A percentile compares a stretch with the other conserved stretches of the same genome.
Evolutionary conservation across 139 green algal genomes (phyloP).

Genomic region (Chlamydomonas sphaeroides): DNA sequence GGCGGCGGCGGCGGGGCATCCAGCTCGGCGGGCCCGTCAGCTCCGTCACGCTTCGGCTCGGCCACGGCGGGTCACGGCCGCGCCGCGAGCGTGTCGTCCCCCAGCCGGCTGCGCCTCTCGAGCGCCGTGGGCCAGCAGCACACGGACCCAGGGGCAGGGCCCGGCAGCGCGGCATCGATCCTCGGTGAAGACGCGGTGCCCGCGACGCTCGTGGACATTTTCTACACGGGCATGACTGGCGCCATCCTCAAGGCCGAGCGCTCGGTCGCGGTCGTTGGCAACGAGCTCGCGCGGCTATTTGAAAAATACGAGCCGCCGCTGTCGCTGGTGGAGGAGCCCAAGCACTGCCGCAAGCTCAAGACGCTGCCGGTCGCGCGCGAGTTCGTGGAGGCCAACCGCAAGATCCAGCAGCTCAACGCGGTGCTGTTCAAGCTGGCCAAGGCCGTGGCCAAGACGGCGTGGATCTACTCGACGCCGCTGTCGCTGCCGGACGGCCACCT

Average conservation of each 20-base stretch:
- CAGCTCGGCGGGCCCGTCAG: too few relatives aligned
- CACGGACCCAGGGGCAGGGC: not conserved
- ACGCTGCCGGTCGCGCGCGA: slow-evolving; percentile 32
- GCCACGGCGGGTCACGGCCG: too few relatives aligned
- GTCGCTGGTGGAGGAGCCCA: slow-evolving; percentile 40
- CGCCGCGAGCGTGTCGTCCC: too few relatives aligned
- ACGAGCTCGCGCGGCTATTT: slow-evolving; percentile 33
- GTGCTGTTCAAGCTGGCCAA: slow-evolving; percentile 46
- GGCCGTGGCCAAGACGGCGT: slow-evolving; percentile 32
- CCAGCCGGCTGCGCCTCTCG: too few relatives aligned
- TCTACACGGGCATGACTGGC: slow-evolving; percentile 31
- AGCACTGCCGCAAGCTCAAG: slow-evolving; percentile 32
- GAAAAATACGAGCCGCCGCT: slow-evolving; percentile 32
- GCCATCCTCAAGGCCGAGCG: slow-evolving; percentile 18
- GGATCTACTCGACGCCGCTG: slow-evolving; percentile 42
- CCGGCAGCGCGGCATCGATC: slow-evolving; percentile 15
- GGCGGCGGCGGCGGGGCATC: too few relatives aligned
- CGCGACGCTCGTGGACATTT: slow-evolving; percentile 17
- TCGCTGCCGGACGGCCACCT: slow-evolving; percentile 18
- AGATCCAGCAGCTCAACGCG: slow-evolving; percentile 30
- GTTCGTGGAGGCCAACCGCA: slow-evolving; percentile 37
- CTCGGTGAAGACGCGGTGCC: slow-evolving; percentile 9
- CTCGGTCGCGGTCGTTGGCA: slow-evolving; percentile 31
- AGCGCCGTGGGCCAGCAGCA: too few relatives aligned
- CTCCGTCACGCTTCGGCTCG: too few relatives aligned